Conservation (phyloP, 257 asterid species). For the Mitragyna speciosa region DNA sequence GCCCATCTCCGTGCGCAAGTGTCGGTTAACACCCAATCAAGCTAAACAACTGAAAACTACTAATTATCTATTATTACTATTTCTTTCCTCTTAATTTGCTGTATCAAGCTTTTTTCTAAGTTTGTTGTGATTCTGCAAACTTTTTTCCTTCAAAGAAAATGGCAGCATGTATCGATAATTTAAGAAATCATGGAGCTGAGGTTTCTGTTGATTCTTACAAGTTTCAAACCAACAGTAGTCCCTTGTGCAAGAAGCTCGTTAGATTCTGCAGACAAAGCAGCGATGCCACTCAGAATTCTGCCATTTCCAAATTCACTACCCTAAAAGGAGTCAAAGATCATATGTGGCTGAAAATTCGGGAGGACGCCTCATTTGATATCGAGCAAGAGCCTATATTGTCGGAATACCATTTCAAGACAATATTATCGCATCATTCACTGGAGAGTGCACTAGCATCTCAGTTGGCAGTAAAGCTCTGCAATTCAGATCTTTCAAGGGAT, state of each 20-base stretch:
- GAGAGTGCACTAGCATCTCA: constrained; percentile 15
- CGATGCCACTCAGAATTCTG: too few relatives aligned
- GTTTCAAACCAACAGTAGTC: background rate
- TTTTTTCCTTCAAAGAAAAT: background rate
- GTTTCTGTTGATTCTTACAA: background rate
- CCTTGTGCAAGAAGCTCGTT: constrained; percentile 7
- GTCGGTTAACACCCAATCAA: too few relatives aligned
- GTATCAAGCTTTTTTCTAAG: background rate
- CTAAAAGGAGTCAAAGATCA: background rate
- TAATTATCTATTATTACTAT: background rate
- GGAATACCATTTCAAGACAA: background rate
- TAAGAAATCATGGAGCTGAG: background rate
- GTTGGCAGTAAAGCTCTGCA: constrained; percentile 20
- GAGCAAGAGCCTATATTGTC: constrained; percentile 17
- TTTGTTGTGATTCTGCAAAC: background rate
- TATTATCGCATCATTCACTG: constrained; percentile 15
- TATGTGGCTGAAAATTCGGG: constrained; percentile 17
- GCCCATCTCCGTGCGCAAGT: background rate
- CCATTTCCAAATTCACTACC: background rate
- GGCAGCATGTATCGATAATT: constrained; percentile 11
- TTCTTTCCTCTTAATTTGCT: background rate
- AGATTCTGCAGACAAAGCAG: constrained; percentile 3
- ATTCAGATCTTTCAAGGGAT: constrained; percentile 10
- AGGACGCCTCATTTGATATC: constrained; percentile 12
- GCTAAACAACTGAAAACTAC: background rate